Evolutionary conservation across 2,329 filamentous ascomycete species (phyloP), one percentile per base, ranked within the genome.

Genomic region (Pseudogymnoascus sp.): DNA sequence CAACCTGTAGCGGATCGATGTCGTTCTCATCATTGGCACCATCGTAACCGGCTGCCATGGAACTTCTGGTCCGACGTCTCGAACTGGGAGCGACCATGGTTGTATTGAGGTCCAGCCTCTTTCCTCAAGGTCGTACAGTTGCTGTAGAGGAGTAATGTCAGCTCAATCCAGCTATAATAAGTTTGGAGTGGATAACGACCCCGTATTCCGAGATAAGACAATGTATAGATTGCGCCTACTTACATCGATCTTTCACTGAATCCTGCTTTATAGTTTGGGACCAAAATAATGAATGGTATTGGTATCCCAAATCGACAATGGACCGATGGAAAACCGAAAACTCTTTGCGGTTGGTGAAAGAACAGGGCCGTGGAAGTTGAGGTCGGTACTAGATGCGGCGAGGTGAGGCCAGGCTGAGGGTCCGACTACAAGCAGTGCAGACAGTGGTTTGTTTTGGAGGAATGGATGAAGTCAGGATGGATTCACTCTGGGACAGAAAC

Each of bases 1-100:
- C 59, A 21, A 26, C 19, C 21, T 63, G 61, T 2, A 67, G 63
- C 26, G 47, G 63, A 50, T 64, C 60, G 11, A 63, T 59, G 14
- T 63, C 65, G 8, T 67, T 61, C 33, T 66, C 66, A 24, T 66
- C 64, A n/a, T 47, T 59, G 31, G 50, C 64, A 60, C 44, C 62
- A 61, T 63, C 64, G 44, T 53, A 62, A 19, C 11, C 16, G 37
- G 35, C 7, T 5, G 21, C 62, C 6, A 63, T 21, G 37, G 62
- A 63, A 38, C 47, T 37, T 60, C 62, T 56, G 16, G 62, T 61
- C 42, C 35, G 26, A 19, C 62, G 50, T 5, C 31, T 42, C 6
- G 62, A 29, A 40, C 33, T 29, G 14, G 13, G 35, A 35, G 37
- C 29, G 33, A 37, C 31, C 50, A 53, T 53, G 16, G 31, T 44